Percentiles rank a stretch among this genome's conserved stretches.
Evolutionary conservation across 202 grass and related monocot species (phyloP).

Genomic region (Sporobolus alterniflorus): DNA sequence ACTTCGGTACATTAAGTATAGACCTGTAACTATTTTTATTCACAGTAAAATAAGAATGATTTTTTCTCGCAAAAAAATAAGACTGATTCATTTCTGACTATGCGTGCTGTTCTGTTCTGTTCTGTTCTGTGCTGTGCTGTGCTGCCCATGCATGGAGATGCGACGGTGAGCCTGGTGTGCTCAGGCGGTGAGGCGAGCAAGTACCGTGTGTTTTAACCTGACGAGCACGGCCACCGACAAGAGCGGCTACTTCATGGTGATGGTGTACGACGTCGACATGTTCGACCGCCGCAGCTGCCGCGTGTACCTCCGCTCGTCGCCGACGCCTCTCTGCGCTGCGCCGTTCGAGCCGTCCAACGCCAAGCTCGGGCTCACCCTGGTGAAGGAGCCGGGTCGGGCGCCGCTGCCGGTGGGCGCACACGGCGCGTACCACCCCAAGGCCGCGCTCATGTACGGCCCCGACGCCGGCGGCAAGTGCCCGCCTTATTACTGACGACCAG

Average conservation of each 20-base stretch:
- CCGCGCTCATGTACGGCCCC: constrained; percentile 46
- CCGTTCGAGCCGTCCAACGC: constrained; percentile 28
- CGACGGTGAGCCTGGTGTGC: constrained; percentile 62
- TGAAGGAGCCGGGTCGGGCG: background rate
- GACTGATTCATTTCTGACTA: no score
- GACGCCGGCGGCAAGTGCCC: constrained; percentile 30
- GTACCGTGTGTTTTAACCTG: constrained; percentile 37
- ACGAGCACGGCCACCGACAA: constrained; percentile 46
- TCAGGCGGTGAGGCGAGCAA: background rate
- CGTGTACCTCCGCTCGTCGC: constrained; percentile 52
- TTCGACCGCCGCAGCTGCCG: constrained; percentile 48
- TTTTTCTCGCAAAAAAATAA: no score
- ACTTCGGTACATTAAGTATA: no score
- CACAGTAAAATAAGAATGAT: no score
- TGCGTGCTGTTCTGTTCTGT: no score
- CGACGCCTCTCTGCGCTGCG: constrained; percentile 42
- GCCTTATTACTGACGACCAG: background rate
- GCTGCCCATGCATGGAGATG: constrained; percentile 26
- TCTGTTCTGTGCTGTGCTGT: no score
- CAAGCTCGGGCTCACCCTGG: constrained; percentile 30
- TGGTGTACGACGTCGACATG: constrained; percentile 52
- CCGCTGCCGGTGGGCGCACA: constrained; percentile 12
- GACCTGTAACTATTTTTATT: no score
- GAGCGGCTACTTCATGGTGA: constrained; percentile 62
- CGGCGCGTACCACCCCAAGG: constrained; percentile 6